Evolutionary conservation across 441 rosid genomes (phyloP), one percentile per base, ranked within the genome.

Genomic region (Omphalea diandra): DNA sequence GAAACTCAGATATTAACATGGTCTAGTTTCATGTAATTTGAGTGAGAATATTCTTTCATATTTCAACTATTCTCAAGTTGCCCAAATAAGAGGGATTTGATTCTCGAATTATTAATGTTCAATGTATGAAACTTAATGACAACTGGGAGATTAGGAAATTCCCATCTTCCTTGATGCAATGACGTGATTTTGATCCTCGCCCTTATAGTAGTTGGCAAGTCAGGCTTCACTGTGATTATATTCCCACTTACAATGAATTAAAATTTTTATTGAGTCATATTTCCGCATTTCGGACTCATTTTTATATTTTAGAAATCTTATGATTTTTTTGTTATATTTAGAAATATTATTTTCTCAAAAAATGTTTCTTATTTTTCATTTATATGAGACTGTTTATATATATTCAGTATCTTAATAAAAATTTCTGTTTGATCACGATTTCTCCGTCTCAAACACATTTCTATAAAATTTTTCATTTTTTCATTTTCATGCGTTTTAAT

Each of bases 121-220:
- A 65, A 46, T 65, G 70, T 47, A 72, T 72, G 65, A 65, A 72
- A 65, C 49, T 46, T 24, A 2, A 26, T 64, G 75, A 38, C 67
- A 66, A 50, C 67, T 58, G 50, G 27, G 33, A 59, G 35, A 40
- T 40, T 29, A 66, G 15, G 12, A 40, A 35, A 3, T 20, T 47
- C 22, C 33, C 33, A 63, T 20, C 41, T 72, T 26, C 40, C 62
- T 24, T 49, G 27, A 10, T n/a, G n/a, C n/a, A 18, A 41, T 54
- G 33, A n/a, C 52, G 18, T 20, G 31, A 40, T 61, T 35, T 46
- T 46, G 50, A 15, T 17, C 17, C 20, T 46, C 17, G 5, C 1
- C 20, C 50, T 46, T 46, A 17, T 15, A 47, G 36, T 57, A 57
- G 62, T 32, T 57, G 38, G 61, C 38, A 29, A 56, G 18, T 31